Evolutionary conservation across 2,329 filamentous ascomycete genomes (phyloP), one percentile per base, ranked within the genome.

Genomic region (Diaporthe citriasiana): DNA sequence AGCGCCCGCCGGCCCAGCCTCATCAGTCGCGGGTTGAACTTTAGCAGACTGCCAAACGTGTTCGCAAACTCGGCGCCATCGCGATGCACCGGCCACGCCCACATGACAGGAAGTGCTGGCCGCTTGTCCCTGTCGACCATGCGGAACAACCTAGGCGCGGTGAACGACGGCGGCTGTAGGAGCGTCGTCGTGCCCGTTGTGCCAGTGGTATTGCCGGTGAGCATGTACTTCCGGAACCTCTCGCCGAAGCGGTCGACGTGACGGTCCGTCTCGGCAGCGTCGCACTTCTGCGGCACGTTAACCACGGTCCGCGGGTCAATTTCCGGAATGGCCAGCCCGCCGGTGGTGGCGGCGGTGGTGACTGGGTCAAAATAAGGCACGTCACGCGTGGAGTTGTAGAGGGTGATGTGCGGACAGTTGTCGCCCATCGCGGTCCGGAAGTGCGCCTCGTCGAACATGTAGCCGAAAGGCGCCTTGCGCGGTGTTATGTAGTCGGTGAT

Each of bases 371-470:
- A 68, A 33, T 68, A 7, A 1, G 86, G 85, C 38, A 88, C 82
- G 45, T 83, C 80, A 7, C 79, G 77, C 3, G 82, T 76, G 0
- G 79, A 78, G 71, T 84, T 79, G 77, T 85, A 86, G 35, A 88
- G 76, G 1, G 80, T 82, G 70, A 88, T 84, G 74, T 84, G 82
- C 0, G 85, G 85, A 71, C 86, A 88, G 55, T 80, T 81, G 3
- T 76, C 74, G 6, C 73, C 73, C 73, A 87, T 81, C 10, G 81
- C 80, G 33, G 79, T 66, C 27, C 82, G 82, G 79, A 88, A 88
- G 76, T 87, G 85, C 17, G 80, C 75, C 71, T 84, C 82, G 76
- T 88, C 85, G 63, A 88, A 88, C 79, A 88, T 86, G 77, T 87
- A 88, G 69, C 79, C 77, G 71, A 88, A 84, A 0, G 82, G 82